Base-by-base conservation (phyloP, 208 protist species). In the Lotmaria passim region DNA sequence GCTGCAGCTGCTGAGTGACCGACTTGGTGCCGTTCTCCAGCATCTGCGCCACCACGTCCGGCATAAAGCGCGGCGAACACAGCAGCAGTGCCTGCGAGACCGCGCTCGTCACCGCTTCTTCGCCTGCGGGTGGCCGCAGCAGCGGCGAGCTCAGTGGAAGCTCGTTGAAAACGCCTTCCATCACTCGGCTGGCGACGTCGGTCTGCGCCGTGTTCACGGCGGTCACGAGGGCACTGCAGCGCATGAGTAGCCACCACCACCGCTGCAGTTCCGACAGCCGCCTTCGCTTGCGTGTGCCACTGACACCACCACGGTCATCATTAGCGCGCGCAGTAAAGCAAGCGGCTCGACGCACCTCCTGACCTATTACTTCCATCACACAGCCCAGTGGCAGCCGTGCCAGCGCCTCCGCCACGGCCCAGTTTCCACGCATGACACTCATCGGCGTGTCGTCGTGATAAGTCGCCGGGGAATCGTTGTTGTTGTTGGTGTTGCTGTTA, bases 231-330 rank as follows among this genome's bases (percentile, higher is more conserved):
- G 55, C 59, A 44, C 77, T 68, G 24, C 58, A 74, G 33, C 71
- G 73, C 65, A 84, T 53, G 30, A 77, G 52, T 47, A 79, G 64
- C 71, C 73, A 63, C 79, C 79, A 84, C 78, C 72, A 83, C 57
- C 64, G 60, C 64, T 71, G 71, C 60, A 66, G 39, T 4, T 66
- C 44, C 14, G 60, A 44, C 1, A 66, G 60, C 3, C 31, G 43
- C 1, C 34, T 3, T 10, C 60, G 44, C 60, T 31, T 24, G 7
- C 46, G 60, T 33, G 38, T 34, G 14, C 56, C 60, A n/a, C 60
- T 52, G 19, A 66, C 48, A 51, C 58, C 60, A 50, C 28, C 24
- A 46, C 26, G 44, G 21, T 15, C 39, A 15, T 19, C 65, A 6
- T 24, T 34, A 30, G 31, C 23, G 34, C 19, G 15, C 6, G 8